Conservation (phyloP, 495 filamentous ascomycete species). For the Penicillium odoratum region DNA sequence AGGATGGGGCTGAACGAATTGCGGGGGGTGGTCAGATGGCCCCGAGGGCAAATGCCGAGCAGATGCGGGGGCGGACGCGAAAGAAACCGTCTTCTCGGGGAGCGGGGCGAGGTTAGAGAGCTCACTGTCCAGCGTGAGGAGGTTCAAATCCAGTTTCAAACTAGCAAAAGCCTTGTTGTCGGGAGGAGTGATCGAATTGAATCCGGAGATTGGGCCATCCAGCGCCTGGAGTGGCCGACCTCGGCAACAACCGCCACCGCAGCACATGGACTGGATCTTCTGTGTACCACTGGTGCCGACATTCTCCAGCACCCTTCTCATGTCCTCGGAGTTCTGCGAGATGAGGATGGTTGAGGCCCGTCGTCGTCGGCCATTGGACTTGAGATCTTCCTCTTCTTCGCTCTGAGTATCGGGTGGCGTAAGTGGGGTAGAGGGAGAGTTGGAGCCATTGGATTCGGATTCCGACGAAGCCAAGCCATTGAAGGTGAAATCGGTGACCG, state of each 20-base stretch:
- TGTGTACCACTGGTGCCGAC: slow-evolving; percentile 46
- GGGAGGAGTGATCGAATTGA: slow-evolving; percentile 50
- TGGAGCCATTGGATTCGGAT: slow-evolving; percentile 35
- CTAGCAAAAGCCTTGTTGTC: slow-evolving; percentile 83
- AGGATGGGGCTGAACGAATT: slow-evolving; percentile 91
- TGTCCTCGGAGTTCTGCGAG: slow-evolving; percentile 71
- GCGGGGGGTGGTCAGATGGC: slow-evolving; percentile 65
- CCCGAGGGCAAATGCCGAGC: slow-evolving; percentile 36
- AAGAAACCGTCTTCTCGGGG: slow-evolving; percentile 70
- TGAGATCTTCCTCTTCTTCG: slow-evolving; percentile 40
- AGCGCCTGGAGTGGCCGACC: slow-evolving; percentile 53
- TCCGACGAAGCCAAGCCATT: slow-evolving; percentile 42
- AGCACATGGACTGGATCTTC: slow-evolving; percentile 69
- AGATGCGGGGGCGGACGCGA: slow-evolving; percentile 52
- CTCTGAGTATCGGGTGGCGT: slow-evolving; percentile 54
- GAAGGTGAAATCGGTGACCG: slow-evolving; percentile 44
- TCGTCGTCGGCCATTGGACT: slow-evolving; percentile 47
- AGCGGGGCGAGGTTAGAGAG: slow-evolving; percentile 69
- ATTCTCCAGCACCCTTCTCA: slow-evolving; percentile 60
- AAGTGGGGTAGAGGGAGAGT: slow-evolving; percentile 48
- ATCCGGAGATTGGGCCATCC: slow-evolving; percentile 52
- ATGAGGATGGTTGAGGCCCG: slow-evolving; percentile 82
- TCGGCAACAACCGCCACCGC: slow-evolving; percentile 91
- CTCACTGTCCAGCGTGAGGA: slow-evolving; percentile 64
- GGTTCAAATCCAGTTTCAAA: slow-evolving; percentile 71